A percentile compares a stretch with the other conserved stretches of the same genome.
Evolutionary conservation across 345 rosid species (phyloP).

Genomic region (Gossypium stocksii): DNA sequence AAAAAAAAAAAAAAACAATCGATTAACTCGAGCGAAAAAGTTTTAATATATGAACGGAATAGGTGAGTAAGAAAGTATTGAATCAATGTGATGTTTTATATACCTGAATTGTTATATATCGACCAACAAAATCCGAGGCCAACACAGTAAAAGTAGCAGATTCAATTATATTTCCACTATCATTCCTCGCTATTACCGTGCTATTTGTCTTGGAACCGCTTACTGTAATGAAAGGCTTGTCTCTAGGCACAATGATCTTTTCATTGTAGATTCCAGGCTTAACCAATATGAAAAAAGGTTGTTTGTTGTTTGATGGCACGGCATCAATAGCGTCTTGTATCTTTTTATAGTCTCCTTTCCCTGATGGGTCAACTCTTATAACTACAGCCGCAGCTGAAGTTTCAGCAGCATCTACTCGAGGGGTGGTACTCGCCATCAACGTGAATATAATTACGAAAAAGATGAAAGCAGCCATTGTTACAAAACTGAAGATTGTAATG

Average conservation of each 20-base stretch:
- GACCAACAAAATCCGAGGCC: slow-evolving; percentile 61
- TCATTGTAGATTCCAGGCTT: slow-evolving; percentile 74
- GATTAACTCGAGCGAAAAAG: too few species aligned
- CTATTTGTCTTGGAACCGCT: slow-evolving; percentile 49
- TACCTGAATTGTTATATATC: slow-evolving; percentile 61
- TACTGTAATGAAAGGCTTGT: slow-evolving; percentile 69
- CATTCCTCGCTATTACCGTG: slow-evolving; percentile 46
- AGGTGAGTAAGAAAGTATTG: too few species aligned
- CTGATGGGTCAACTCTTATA: slow-evolving; percentile 59
- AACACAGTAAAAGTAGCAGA: slow-evolving; percentile 30
- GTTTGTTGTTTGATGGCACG: slow-evolving; percentile 47
- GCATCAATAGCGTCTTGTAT: slow-evolving; percentile 71
- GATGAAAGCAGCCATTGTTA: not conserved
- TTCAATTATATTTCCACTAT: not conserved
- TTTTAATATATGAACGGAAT: too few species aligned
- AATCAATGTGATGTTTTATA: not conserved
- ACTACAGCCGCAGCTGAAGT: slow-evolving; percentile 42
- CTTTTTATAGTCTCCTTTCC: slow-evolving; percentile 52
- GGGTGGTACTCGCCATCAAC: not conserved
- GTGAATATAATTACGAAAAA: not conserved
- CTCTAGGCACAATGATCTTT: slow-evolving; percentile 51
- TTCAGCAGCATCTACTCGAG: slow-evolving; percentile 9
- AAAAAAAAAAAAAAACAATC: too few species aligned
- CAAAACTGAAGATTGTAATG: not conserved
- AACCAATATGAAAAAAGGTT: slow-evolving; percentile 47